Conservation (phyloP, 805 yeast species). For the Metschnikowia colocasiae region DNA sequence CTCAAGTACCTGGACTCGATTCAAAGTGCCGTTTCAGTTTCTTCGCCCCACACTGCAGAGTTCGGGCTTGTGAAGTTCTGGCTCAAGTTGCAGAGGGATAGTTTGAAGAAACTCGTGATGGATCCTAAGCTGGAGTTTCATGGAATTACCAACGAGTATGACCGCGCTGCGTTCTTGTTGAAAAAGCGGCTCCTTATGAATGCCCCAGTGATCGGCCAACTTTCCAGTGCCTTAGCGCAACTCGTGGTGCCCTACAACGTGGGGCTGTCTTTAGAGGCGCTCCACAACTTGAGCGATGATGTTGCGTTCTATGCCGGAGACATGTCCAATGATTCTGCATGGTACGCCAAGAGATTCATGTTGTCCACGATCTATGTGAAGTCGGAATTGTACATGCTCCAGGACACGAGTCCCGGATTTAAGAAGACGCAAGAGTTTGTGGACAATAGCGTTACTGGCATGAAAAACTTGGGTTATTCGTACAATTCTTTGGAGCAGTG, state of each 20-base stretch:
- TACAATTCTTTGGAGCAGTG: conserved; percentile 73
- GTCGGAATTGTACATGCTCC: conserved; percentile 75
- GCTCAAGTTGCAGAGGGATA: conserved; percentile 43
- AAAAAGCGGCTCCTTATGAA: conserved; percentile 53
- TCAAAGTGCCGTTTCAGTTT: conserved; percentile 36
- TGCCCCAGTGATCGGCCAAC: conserved; percentile 40
- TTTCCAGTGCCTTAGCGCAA: conserved; percentile 53
- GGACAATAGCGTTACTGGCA: conserved; percentile 50
- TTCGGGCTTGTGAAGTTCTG: conserved; percentile 53
- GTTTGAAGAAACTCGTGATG: conserved; percentile 29
- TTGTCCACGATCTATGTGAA: conserved; percentile 68
- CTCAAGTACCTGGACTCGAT: conserved; percentile 52
- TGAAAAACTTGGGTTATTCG: conserved; percentile 54
- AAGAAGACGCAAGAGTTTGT: conserved; percentile 62
- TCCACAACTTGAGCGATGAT: conserved; percentile 79
- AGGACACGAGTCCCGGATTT: conserved; percentile 58
- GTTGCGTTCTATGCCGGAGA: conserved; percentile 79
- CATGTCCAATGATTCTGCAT: conserved; percentile 71
- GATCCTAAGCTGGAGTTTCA: conserved; percentile 24
- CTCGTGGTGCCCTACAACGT: conserved; percentile 65
- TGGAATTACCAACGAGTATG: conserved; percentile 30
- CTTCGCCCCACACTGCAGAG: conserved; percentile 28
- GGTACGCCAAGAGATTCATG: conserved; percentile 86
- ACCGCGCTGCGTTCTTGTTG: conserved; percentile 43
- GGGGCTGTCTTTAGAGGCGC: conserved; percentile 55